Base-by-base conservation (phyloP, 140 eudicot genomes). In the Erigeron philadelphicus region DNA sequence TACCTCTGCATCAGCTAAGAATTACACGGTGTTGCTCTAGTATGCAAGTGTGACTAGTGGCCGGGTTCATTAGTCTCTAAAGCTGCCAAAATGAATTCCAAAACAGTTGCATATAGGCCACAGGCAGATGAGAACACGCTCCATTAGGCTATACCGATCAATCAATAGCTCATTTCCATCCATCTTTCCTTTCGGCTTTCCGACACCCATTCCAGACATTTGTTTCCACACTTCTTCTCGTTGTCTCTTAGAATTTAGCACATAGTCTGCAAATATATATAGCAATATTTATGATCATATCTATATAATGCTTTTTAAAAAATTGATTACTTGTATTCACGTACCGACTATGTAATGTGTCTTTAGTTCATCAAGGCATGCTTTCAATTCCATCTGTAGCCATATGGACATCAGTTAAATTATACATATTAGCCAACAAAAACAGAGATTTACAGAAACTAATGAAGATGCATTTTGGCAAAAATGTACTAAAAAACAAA, bases 311-410 rank as follows among this genome's bases (percentile, higher is more conserved):
- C 8, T 62, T 41, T 23, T 62, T 62, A 38, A 38, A 4, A 9
- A 12, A 40, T 6, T 16, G 10, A 18, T 56, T 9, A 40, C 6
- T 62, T 64, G 45, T 64, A 45, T 54, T 64, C 45, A 64, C 56
- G 3, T 64, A 43, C 70, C 70, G 18, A 23, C 38, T 21, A 67
- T 31, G 15, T n/a, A 25, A 50, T 67, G 47, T n/a, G 49, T 46
- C 46, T 67, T 67, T 13, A 67, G 25, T 21, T 48, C 48, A n/a
- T 4, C 23, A 25, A 67, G 9, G 60, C 72, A 67, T 49, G 1
- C 46, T 9, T 49, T 31, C 43, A 67, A 47, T n/a, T 67, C 72
- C 31, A 5, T 3, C 72, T 67, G 15, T 46, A 65, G 46, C 57
- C n/a, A 4, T 50, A 31, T 31, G 5, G 38, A 31, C 38, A 31